Evolutionary conservation across 83 land plant species (phyloP).

Genomic region (Diphasiastrum complanatum): DNA sequence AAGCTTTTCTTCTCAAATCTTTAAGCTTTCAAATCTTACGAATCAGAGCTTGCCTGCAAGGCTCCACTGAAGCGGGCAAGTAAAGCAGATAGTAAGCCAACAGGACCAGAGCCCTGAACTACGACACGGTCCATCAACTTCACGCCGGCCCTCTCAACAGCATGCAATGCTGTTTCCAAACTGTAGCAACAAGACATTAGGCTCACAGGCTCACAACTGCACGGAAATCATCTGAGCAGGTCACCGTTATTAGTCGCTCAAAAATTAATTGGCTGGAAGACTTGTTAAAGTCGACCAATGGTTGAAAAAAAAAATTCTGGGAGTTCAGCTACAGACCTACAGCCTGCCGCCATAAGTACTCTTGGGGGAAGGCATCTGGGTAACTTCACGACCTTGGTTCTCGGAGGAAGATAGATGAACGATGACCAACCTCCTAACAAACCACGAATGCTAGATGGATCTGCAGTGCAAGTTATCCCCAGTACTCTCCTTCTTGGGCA

Average conservation of each 20-base stretch:
- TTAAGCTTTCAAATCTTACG: no score
- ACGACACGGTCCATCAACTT: constrained; percentile 43
- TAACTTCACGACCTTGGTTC: constrained; percentile 41
- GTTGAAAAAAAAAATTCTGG: no score
- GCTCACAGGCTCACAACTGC: neutral
- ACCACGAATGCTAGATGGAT: constrained; percentile 32
- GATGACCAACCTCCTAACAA: constrained; percentile 49
- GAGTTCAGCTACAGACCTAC: constrained; percentile 37
- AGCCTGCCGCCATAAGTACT: constrained; percentile 50
- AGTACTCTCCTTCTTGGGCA: constrained; percentile 42
- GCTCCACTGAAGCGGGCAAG: constrained; percentile 47
- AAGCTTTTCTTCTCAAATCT: no score
- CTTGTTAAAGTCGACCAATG: no score
- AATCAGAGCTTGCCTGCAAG: no score
- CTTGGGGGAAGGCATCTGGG: constrained; percentile 32
- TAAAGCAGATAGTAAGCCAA: constrained; percentile 40
- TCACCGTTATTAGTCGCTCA: neutral
- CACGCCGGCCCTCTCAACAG: constrained; percentile 44
- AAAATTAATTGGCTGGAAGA: neutral
- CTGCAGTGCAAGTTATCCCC: constrained; percentile 43
- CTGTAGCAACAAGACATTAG: constrained; percentile 5
- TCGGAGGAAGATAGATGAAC: constrained; percentile 45
- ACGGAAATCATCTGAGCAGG: neutral
- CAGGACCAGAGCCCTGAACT: constrained; percentile 51
- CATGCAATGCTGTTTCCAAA: constrained; percentile 48